These are phyloP conservation scores for Sherardia arvensis DNA, from an alignment of 257 asterid species.

Conservation along the genomic window DNA sequence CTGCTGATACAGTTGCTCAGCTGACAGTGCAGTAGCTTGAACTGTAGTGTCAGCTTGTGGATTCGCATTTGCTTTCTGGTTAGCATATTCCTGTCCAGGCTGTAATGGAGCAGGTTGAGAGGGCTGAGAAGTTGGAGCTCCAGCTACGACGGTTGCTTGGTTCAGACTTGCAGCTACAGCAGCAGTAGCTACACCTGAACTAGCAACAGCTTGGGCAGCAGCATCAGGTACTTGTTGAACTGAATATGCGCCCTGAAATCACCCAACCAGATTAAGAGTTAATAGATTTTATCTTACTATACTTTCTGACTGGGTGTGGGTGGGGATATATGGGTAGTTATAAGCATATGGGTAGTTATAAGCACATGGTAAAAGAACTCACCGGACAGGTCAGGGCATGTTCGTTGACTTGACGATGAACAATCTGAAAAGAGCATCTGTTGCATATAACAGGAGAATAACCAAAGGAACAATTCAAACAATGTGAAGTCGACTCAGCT, in stretches of 20 bases:
- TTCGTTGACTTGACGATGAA: constrained; percentile 94
- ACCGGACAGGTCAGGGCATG: constrained; percentile 87
- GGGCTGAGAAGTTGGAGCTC: constrained; percentile 37
- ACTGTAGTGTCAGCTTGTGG: constrained; percentile 40
- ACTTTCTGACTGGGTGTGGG: neutral
- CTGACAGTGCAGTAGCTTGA: constrained; percentile 39
- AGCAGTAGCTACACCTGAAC: constrained; percentile 33
- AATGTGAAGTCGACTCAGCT: constrained; percentile 64
- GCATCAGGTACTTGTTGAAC: constrained; percentile 46
- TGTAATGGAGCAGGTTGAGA: constrained; percentile 35
- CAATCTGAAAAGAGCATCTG: constrained; percentile 74
- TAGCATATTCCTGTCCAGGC: constrained; percentile 51
- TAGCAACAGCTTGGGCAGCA: constrained; percentile 20
- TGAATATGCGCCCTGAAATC: constrained; percentile 59
- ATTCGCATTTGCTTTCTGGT: constrained; percentile 30
- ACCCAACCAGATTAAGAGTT: neutral
- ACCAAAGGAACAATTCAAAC: constrained; percentile 71
- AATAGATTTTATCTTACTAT: neutral
- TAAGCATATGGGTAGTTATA: neutral
- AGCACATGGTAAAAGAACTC: constrained; percentile 25
- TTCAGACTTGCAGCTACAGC: constrained; percentile 29
- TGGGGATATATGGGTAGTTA: neutral
- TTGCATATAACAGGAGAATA: constrained; percentile 83
- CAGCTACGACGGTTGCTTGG: constrained; percentile 37
- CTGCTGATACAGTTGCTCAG: constrained; percentile 80